These are phyloP conservation scores for Fusarium napiforme DNA, from an alignment of 2,329 filamentous ascomycete genomes.

Conservation along the genomic window DNA sequence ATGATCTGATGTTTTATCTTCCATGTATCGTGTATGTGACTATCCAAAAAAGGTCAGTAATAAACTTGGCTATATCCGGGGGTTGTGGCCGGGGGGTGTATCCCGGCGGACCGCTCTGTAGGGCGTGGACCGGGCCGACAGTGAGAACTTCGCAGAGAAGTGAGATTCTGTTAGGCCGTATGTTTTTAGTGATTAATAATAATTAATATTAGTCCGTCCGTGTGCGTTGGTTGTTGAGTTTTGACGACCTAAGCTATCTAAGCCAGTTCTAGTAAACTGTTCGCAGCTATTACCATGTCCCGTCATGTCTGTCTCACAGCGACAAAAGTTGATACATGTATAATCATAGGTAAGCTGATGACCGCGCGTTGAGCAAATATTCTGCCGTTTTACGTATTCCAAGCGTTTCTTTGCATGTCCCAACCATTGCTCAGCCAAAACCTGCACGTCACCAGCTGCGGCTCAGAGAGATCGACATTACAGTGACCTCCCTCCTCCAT, in stretches of 20 bases:
- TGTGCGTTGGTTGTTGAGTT: background rate
- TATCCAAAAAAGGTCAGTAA: background rate
- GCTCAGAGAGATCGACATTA: conserved; percentile 27
- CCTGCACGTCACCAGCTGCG: conserved; percentile 23
- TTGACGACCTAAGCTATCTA: background rate
- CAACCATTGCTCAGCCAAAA: background rate
- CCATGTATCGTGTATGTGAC: background rate
- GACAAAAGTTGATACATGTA: background rate
- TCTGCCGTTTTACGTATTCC: background rate
- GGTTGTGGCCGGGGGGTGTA: background rate
- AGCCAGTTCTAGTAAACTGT: conserved; percentile 4
- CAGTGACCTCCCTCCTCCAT: background rate
- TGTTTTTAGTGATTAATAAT: background rate
- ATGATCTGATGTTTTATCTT: background rate
- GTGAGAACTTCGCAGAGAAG: background rate
- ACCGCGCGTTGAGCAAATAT: background rate
- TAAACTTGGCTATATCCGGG: background rate
- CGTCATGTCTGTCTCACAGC: background rate
- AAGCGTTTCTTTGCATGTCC: background rate
- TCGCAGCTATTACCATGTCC: background rate
- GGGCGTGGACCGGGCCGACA: background rate
- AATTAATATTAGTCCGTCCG: background rate
- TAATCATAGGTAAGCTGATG: background rate
- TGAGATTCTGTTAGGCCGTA: background rate
- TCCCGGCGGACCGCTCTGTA: conserved; percentile 6